These are phyloP conservation scores for Metarhizium anisopliae DNA, from an alignment of 2,329 filamentous ascomycete genomes.

Conservation along the genomic window DNA sequence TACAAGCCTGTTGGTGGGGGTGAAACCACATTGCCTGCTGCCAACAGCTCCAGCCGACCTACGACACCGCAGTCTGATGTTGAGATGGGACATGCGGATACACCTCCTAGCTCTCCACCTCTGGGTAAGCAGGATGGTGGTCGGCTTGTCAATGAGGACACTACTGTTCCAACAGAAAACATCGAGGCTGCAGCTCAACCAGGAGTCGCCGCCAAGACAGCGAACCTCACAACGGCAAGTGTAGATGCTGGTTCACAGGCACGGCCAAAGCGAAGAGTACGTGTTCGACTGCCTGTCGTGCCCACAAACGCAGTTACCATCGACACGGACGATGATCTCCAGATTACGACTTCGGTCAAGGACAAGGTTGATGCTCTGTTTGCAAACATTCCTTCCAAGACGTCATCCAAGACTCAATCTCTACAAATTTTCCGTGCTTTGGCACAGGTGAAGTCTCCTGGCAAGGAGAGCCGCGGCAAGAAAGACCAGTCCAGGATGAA, in stretches of 20 bases:
- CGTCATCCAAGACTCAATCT: constrained; percentile 52
- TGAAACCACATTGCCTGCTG: constrained; percentile 22
- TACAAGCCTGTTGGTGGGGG: constrained; percentile 42
- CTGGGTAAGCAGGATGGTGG: constrained; percentile 14
- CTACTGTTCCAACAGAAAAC: constrained; percentile 18
- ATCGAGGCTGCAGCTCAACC: background rate
- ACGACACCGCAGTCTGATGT: constrained; percentile 43
- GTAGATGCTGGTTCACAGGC: constrained; percentile 51
- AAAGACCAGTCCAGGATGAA: constrained; percentile 52
- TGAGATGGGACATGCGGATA: constrained; percentile 44
- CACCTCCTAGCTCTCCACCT: constrained; percentile 65
- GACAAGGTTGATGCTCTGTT: constrained; percentile 56
- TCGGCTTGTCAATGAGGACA: constrained; percentile 5
- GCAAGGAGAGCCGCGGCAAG: constrained; percentile 36
- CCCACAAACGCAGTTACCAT: constrained; percentile 28
- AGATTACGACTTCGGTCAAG: constrained; percentile 45
- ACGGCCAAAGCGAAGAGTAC: constrained; percentile 41
- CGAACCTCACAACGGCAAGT: constrained; percentile 13
- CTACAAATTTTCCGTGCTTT: constrained; percentile 63
- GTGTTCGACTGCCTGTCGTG: constrained; percentile 37
- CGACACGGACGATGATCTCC: constrained; percentile 52
- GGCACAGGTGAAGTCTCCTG: constrained; percentile 60
- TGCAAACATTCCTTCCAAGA: constrained; percentile 55
- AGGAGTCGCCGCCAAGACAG: background rate
- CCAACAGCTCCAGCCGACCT: constrained; percentile 47